phyloP scores from a whole-genome alignment of 148 eudicot genomes.

The Gaultheria prostrata region DNA sequence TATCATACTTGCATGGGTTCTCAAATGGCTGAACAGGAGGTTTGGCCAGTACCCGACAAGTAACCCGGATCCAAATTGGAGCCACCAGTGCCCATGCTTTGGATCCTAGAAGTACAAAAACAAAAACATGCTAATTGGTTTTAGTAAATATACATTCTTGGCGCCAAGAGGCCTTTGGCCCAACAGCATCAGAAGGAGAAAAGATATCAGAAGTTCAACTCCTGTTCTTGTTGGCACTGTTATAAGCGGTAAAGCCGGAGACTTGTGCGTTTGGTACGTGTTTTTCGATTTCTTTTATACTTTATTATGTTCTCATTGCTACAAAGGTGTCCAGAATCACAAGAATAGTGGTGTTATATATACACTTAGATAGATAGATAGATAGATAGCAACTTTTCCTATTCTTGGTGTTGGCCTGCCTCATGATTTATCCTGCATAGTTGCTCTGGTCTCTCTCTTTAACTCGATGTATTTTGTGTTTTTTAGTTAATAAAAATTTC shows the following conservation, averaged over 20 bases:
- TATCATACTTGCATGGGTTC: conserved; percentile 79
- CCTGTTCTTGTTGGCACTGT: neutral
- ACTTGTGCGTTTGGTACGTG: neutral
- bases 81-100: conserved; percentile 98
- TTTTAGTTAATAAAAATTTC: neutral
- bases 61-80: conserved; percentile 72
- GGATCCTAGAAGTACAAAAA: conserved; percentile 64
- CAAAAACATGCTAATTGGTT: neutral
- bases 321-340: neutral
- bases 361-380: too few species aligned
- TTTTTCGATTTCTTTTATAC: neutral
- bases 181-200: too few species aligned
- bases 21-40: conserved; percentile 72
- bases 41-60: conserved; percentile 96
- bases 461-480: neutral
- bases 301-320: neutral
- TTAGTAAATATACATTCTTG: too few species aligned
- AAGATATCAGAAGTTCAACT: too few species aligned
- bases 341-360: neutral
- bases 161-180: too few species aligned
- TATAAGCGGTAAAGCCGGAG: neutral
- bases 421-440: neutral
- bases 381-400: neutral
- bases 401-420: neutral
- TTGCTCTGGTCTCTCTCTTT: neutral